A percentile compares a stretch with the other conserved stretches of the same genome.
Evolutionary conservation across 306 rosid genomes (phyloP).

Genomic region (Gillenia trifoliata): DNA sequence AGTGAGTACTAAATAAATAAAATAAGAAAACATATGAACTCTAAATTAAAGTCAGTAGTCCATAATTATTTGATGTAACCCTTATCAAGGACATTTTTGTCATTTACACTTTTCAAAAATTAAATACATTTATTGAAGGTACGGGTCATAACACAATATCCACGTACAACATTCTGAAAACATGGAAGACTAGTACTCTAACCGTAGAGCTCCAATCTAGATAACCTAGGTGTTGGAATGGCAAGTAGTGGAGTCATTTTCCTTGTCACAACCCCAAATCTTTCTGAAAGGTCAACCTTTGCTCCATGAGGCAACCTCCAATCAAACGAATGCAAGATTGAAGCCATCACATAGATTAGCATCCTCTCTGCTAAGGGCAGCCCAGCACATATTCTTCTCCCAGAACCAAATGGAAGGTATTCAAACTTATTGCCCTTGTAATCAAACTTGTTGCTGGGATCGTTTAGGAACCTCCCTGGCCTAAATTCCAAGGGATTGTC

Average conservation of each 20-base stretch:
- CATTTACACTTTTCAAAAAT: too few species aligned
- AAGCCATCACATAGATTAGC: background rate
- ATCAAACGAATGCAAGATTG: constrained; percentile 29
- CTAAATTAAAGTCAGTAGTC: too few species aligned
- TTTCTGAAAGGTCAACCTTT: constrained; percentile 3
- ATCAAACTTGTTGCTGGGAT: background rate
- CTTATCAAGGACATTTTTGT: too few species aligned
- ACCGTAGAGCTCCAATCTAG: constrained; percentile 5
- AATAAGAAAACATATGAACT: too few species aligned
- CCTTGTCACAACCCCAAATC: constrained; percentile 19
- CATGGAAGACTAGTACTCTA: background rate
- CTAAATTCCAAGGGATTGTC: constrained; percentile 21
- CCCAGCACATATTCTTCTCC: constrained; percentile 35
- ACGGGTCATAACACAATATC: too few species aligned
- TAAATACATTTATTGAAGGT: too few species aligned
- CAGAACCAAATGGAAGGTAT: constrained; percentile 33
- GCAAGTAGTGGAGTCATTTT: constrained; percentile 14
- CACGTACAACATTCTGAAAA: background rate
- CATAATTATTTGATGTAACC: too few species aligned
- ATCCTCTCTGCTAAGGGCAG: constrained; percentile 23
- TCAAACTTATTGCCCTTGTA: constrained; percentile 9
- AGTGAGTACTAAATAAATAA: too few species aligned
- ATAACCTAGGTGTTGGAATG: constrained; percentile 24
- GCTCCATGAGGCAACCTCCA: constrained; percentile 20
- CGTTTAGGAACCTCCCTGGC: constrained; percentile 12